These are phyloP conservation scores for Malus hybrid DNA, from an alignment of 331 rosid genomes.

Conservation along the genomic window DNA sequence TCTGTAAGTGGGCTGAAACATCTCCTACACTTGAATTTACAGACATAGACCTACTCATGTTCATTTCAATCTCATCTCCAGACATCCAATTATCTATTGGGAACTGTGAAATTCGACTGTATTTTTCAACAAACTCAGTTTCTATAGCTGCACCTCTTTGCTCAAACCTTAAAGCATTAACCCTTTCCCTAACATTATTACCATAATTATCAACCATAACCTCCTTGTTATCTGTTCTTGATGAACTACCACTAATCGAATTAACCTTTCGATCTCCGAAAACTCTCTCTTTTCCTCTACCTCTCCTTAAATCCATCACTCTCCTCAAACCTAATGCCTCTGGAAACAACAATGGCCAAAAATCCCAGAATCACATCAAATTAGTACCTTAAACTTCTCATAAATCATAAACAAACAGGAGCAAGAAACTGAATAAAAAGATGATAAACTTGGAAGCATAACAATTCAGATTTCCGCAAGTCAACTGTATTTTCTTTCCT, in stretches of 20 bases:
- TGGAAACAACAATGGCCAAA: neutral
- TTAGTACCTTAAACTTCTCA: neutral
- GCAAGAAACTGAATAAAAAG: neutral
- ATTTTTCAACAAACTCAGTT: constrained; percentile 12
- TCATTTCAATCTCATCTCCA: constrained; percentile 15
- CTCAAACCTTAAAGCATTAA: constrained; percentile 17
- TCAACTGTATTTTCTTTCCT: neutral
- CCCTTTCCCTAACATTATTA: constrained; percentile 15
- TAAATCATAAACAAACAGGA: neutral
- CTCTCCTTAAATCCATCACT: constrained; percentile 19
- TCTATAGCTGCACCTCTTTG: constrained; percentile 17
- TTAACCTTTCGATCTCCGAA: constrained; percentile 14
- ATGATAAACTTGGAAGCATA: neutral
- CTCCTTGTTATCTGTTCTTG: constrained; percentile 19
- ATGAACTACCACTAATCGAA: constrained; percentile 7
- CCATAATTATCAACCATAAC: constrained; percentile 6
- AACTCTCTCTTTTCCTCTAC: constrained; percentile 19
- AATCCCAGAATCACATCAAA: constrained; percentile 4
- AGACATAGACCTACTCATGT: constrained; percentile 4
- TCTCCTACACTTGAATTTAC: constrained; percentile 17
- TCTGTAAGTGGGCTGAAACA: neutral
- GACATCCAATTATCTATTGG: constrained; percentile 15
- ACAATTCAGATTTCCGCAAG: neutral
- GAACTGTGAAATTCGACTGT: constrained; percentile 7
- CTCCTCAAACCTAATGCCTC: constrained; percentile 16